Evolutionary conservation across 164 flowering plant genomes (phyloP).

Genomic region (Litsea cubeba): DNA sequence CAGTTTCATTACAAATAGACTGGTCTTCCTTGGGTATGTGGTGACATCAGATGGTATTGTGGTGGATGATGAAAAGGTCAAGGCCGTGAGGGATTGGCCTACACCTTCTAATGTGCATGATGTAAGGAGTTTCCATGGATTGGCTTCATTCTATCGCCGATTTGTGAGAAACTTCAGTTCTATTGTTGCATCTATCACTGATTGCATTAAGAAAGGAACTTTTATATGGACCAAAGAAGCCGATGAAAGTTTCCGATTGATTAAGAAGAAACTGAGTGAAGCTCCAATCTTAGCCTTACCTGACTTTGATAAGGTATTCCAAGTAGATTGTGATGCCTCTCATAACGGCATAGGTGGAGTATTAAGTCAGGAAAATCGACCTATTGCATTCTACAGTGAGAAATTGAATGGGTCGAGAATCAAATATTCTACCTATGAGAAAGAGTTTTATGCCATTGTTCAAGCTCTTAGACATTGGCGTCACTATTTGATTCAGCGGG

Average conservation of each 20-base stretch:
- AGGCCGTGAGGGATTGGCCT: not conserved
- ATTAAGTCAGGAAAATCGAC: not conserved
- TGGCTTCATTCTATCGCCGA: not conserved
- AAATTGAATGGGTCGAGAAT: not conserved
- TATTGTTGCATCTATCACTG: not conserved
- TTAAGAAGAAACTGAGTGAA: not conserved
- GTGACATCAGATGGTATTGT: not conserved
- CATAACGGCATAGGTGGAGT: not conserved
- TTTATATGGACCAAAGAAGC: not conserved
- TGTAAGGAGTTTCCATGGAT: not conserved
- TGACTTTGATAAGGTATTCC: not conserved
- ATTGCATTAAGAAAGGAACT: not conserved
- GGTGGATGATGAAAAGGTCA: not conserved
- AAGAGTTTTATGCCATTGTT: not conserved
- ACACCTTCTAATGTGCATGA: not conserved
- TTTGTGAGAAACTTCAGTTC: not conserved
- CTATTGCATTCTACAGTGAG: not conserved
- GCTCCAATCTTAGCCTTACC: not conserved
- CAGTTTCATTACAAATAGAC: not conserved
- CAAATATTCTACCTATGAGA: not conserved
- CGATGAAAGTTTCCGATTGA: not conserved
- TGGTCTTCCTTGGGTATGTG: not conserved
- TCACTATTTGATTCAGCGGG: too few relatives aligned
- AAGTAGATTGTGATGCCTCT: not conserved
- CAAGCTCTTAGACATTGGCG: not conserved